phyloP scores from a whole-genome alignment of 2,329 filamentous ascomycete species.

The Trichoderma citrinoviride region DNA sequence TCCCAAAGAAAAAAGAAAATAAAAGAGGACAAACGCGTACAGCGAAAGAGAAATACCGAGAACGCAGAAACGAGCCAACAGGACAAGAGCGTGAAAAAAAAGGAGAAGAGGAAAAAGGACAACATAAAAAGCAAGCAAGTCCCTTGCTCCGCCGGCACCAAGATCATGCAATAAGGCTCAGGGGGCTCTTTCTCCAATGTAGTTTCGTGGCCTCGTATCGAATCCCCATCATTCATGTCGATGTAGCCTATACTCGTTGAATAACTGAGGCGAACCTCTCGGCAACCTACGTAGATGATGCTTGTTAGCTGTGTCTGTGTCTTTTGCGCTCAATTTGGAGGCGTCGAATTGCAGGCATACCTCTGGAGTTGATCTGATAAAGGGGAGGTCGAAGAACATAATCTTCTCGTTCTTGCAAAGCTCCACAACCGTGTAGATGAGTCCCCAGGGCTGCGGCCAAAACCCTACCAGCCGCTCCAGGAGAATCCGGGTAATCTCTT shows the following conservation, averaged over 20 bases:
- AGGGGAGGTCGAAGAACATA: slow-evolving; percentile 88
- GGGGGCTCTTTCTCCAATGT: background rate
- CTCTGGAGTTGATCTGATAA: slow-evolving; percentile 86
- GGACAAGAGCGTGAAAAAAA: background rate
- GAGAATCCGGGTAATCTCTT: slow-evolving; percentile 86
- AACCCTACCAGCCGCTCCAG: slow-evolving; percentile 84
- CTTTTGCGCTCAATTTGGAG: background rate
- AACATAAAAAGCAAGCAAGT: background rate
- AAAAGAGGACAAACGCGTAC: background rate
- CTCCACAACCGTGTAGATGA: slow-evolving; percentile 84
- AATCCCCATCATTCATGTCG: background rate
- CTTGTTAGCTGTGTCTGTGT: background rate
- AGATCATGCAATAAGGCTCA: slow-evolving; percentile 8
- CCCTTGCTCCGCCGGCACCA: slow-evolving; percentile 7
- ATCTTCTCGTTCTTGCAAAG: slow-evolving; percentile 88
- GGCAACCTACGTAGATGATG: slow-evolving; percentile 32
- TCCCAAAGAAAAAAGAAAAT: slow-evolving; percentile 10
- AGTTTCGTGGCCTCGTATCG: slow-evolving; percentile 16
- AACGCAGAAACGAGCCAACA: background rate
- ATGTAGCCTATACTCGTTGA: slow-evolving; percentile 33
- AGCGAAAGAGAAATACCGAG: background rate
- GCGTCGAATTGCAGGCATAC: slow-evolving; percentile 44
- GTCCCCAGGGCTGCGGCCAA: slow-evolving; percentile 93
- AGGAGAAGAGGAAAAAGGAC: background rate
- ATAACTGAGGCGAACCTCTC: slow-evolving; percentile 38